Percentiles rank a stretch among this genome's conserved stretches.
phyloP scores from a whole-genome alignment of 345 rosid species.

The Clausena lansium region DNA sequence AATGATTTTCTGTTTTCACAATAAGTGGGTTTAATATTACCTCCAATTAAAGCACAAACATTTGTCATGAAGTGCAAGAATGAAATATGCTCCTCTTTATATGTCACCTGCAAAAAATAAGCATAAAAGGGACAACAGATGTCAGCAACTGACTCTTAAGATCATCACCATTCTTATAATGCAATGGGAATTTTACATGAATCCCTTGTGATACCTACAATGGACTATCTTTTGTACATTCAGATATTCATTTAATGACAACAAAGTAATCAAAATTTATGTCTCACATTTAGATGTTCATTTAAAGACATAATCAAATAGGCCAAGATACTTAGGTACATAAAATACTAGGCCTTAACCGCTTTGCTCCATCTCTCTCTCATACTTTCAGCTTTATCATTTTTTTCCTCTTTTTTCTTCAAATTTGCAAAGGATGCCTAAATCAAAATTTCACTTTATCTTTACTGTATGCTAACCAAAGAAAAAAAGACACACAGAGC shows the following conservation, averaged over 20 bases:
- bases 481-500: too few relatives aligned
- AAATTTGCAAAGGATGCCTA: too few relatives aligned
- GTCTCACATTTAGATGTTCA: neutral
- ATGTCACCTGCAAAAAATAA: constrained; percentile 58
- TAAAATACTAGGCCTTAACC: neutral
- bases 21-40: constrained; percentile 23
- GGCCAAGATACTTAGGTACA: neutral
- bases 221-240: too few relatives aligned
- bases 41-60: constrained; percentile 87
- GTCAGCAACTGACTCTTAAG: neutral
- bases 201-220: too few relatives aligned
- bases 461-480: too few relatives aligned
- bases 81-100: constrained; percentile 63
- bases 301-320: neutral
- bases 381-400: neutral
- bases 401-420: neutral
- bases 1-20: neutral
- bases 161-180: neutral
- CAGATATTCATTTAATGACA: too few relatives aligned
- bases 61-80: constrained; percentile 86
- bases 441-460: too few relatives aligned
- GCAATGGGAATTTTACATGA: too few relatives aligned
- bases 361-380: neutral
- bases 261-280: neutral
- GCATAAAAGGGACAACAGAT: neutral